Percentiles rank a stretch among this genome's conserved stretches.
phyloP scores from a whole-genome alignment of 2,329 filamentous ascomycete genomes.

The Karstenula rhodostoma region DNA sequence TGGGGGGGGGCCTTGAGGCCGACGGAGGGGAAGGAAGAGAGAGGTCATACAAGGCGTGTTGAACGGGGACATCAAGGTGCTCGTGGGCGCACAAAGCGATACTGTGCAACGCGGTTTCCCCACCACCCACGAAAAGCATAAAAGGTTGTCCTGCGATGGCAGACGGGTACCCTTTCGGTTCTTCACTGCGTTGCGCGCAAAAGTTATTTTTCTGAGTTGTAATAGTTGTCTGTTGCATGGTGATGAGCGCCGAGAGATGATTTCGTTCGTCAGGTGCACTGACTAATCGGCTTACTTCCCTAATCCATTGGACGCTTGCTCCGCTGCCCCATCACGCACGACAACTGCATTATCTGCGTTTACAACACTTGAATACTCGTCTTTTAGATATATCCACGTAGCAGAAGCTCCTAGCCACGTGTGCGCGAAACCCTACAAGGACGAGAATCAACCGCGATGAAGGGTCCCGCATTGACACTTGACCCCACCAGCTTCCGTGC shows the following conservation, averaged over 20 bases:
- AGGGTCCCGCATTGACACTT: not conserved
- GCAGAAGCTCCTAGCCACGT: not conserved
- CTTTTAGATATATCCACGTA: not conserved
- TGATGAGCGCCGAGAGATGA: conserved; percentile 3
- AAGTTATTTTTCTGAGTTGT: not conserved
- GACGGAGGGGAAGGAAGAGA: conserved; percentile 6
- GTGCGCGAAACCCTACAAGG: not conserved
- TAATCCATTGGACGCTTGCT: conserved; percentile 7
- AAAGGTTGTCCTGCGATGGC: not conserved
- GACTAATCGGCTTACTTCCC: conserved; percentile 13
- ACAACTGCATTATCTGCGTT: not conserved
- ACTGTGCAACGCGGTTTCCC: not conserved
- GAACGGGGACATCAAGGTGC: conserved; percentile 18
- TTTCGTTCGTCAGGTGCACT: conserved; percentile 2
- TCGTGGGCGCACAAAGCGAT: conserved; percentile 2
- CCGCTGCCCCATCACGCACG: not conserved
- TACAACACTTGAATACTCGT: not conserved
- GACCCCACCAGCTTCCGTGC: not conserved
- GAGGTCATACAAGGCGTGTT: conserved; percentile 8
- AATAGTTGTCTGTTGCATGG: not conserved
- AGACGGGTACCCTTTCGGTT: not conserved
- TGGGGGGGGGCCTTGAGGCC: conserved; percentile 7
- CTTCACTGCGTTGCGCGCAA: not conserved
- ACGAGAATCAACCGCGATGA: not conserved
- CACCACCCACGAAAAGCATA: not conserved